Evolutionary conservation across 2,329 filamentous ascomycete genomes (phyloP), one percentile per base, ranked within the genome.

Genomic region (Cercospora sojina): DNA sequence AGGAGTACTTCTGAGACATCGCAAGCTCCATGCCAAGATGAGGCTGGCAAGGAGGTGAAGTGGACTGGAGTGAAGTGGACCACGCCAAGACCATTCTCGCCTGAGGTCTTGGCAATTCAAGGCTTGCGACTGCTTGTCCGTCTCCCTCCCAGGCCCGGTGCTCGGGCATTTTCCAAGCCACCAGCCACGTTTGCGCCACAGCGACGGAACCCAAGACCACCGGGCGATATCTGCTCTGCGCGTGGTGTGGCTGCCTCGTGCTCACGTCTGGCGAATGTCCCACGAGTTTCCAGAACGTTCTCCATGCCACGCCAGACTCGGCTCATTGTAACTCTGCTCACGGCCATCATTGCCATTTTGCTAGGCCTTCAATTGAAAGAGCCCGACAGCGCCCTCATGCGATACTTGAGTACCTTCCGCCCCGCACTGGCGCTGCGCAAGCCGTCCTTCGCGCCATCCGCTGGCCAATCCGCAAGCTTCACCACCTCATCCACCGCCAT

Each of bases 341-440:
- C 56, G 25, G 27, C 59, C 25, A 3, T 64, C 7, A 29, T 64
- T 20, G 64, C 64, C 12, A 47, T 66, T 2, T 5, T 66, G 4
- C 31, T 68, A 3, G 67, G 56, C 8, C 62, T 62, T 8, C 57
- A 62, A 20, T 41, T 66, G 12, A 32, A 55, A 58, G 43, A 57
- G 13, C 53, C 62, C 23, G 58, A 66, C 23, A 66, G 59, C 60
- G 12, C 59, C 5, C 64, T 66, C 25, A 68, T 68, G 67, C 58
- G 61, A 9, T 60, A 56, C 27, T 25, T 68, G 27, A 55, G 49
- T 51, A 20, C 62, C 5, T 27, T 20, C 8, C 38, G 10, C 1
- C n/a, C 57, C 35, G 61, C 32, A 7, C 20, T n/a, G 0, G 25
- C 51, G 31, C 67, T 53, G 58, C 58, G 43, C n/a, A 59, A 58